These are phyloP conservation scores for Plectosphaerella cucumerina DNA, from an alignment of 2,329 filamentous ascomycete species.

Conservation along the genomic window DNA sequence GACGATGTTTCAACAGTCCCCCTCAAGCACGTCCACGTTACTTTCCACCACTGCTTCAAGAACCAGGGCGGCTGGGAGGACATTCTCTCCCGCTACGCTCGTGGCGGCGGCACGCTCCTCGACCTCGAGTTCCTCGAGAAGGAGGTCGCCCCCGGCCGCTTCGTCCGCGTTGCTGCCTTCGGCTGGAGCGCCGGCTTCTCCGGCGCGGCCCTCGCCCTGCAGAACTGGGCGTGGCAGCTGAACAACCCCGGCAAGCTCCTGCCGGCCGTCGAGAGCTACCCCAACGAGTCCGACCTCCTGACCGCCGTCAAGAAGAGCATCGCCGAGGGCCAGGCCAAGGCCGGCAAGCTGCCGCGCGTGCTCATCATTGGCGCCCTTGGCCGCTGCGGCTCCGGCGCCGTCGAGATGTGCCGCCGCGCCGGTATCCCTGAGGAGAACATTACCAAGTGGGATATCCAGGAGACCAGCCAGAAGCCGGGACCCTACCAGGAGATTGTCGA, in stretches of 20 bases:
- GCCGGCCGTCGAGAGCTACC: constrained; percentile 62
- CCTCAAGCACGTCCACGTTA: constrained; percentile 67
- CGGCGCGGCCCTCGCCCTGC: constrained; percentile 67
- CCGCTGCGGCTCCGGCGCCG: constrained; percentile 79
- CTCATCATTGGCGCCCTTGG: constrained; percentile 84
- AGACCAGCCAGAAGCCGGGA: constrained; percentile 67
- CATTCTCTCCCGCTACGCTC: constrained; percentile 74
- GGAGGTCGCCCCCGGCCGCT: constrained; percentile 50
- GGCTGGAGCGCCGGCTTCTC: constrained; percentile 75
- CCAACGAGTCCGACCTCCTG: constrained; percentile 71
- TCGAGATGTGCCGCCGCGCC: constrained; percentile 71
- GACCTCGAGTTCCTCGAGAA: constrained; percentile 87
- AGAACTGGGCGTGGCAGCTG: constrained; percentile 82
- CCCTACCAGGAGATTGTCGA: constrained; percentile 77
- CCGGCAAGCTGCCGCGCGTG: constrained; percentile 64
- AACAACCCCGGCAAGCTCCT: constrained; percentile 64
- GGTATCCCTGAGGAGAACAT: constrained; percentile 67
- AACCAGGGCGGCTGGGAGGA: constrained; percentile 73
- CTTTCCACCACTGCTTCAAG: constrained; percentile 72
- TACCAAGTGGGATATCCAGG: constrained; percentile 65
- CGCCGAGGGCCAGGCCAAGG: constrained; percentile 60
- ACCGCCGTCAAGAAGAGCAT: constrained; percentile 69
- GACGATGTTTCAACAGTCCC: constrained; percentile 37
- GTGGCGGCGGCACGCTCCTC: constrained; percentile 71
- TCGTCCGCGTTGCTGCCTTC: constrained; percentile 62